These are phyloP conservation scores for Geranium incanum DNA, from an alignment of 441 rosid genomes.

Conservation along the genomic window DNA sequence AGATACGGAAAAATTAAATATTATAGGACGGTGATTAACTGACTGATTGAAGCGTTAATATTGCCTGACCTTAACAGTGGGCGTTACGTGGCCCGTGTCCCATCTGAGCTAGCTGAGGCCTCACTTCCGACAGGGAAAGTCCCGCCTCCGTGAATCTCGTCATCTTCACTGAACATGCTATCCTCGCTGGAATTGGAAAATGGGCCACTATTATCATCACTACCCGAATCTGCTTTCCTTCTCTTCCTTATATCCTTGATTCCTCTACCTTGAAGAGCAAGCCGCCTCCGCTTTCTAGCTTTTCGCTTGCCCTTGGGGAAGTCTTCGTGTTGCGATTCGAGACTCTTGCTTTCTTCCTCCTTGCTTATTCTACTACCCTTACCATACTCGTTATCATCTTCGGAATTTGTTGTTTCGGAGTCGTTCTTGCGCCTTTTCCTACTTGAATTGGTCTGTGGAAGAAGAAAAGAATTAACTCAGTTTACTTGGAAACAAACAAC, in stretches of 20 bases:
- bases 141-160: slow-evolving; percentile 23
- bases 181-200: slow-evolving; percentile 66
- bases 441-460: slow-evolving; percentile 68
- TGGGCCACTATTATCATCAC: slow-evolving; percentile 32
- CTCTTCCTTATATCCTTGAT: slow-evolving; percentile 15
- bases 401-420: slow-evolving; percentile 30
- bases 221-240: slow-evolving; percentile 7
- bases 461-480: slow-evolving; percentile 15
- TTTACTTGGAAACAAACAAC: neutral
- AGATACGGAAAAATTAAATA: neutral
- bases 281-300: slow-evolving; percentile 15
- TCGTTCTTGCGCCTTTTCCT: slow-evolving; percentile 78
- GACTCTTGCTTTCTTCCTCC: slow-evolving; percentile 43
- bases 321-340: slow-evolving; percentile 32
- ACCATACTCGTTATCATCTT: slow-evolving; percentile 32
- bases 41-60: neutral
- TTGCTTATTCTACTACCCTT: slow-evolving; percentile 34
- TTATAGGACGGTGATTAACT: neutral
- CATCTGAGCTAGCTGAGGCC: slow-evolving; percentile 63
- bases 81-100: slow-evolving; percentile 30
- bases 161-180: slow-evolving; percentile 31
- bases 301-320: slow-evolving; percentile 19
- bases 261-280: slow-evolving; percentile 20
- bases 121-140: slow-evolving; percentile 29
- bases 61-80: slow-evolving; percentile 7